Evolutionary conservation across 164 flowering plant genomes (phyloP).

Genomic region (Stephania japonica): DNA sequence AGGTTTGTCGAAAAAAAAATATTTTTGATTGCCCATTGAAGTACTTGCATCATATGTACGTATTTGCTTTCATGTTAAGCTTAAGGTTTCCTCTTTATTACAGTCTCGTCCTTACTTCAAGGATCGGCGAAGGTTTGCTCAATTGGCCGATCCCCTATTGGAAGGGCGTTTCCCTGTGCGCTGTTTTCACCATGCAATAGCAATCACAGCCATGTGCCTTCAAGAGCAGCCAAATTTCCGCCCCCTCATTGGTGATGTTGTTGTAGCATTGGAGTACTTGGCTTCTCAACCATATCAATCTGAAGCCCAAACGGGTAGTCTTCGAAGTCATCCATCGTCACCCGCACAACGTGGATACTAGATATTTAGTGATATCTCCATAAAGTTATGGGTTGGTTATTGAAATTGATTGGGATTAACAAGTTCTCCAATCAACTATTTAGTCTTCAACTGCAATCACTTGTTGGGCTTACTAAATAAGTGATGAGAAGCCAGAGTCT

Average conservation of each 20-base stretch:
- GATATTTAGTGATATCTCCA: background rate
- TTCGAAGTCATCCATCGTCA: conserved; percentile 18
- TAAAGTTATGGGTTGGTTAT: background rate
- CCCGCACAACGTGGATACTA: conserved; percentile 16
- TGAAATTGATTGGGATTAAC: background rate
- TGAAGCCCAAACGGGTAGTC: conserved; percentile 14
- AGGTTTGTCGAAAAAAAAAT: background rate
- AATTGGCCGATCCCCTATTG: conserved; percentile 58
- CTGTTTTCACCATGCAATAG: conserved; percentile 56
- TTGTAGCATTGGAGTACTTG: conserved; percentile 68
- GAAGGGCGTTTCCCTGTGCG: conserved; percentile 50
- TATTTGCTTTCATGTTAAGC: background rate
- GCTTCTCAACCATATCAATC: conserved; percentile 35
- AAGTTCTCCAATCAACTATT: background rate
- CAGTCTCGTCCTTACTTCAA: conserved; percentile 64
- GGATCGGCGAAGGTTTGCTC: conserved; percentile 48
- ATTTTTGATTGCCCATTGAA: background rate
- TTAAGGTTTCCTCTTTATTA: conserved; percentile 3
- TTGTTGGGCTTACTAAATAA: background rate
- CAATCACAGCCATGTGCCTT: conserved; percentile 72
- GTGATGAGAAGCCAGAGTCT: background rate
- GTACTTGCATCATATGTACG: background rate
- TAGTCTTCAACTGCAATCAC: background rate
- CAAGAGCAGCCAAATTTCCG: conserved; percentile 66
- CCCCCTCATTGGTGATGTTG: conserved; percentile 61